These are phyloP conservation scores for Saccharomyces kudriavzevii DNA, from an alignment of 805 yeast genomes.

Conservation along the genomic window DNA sequence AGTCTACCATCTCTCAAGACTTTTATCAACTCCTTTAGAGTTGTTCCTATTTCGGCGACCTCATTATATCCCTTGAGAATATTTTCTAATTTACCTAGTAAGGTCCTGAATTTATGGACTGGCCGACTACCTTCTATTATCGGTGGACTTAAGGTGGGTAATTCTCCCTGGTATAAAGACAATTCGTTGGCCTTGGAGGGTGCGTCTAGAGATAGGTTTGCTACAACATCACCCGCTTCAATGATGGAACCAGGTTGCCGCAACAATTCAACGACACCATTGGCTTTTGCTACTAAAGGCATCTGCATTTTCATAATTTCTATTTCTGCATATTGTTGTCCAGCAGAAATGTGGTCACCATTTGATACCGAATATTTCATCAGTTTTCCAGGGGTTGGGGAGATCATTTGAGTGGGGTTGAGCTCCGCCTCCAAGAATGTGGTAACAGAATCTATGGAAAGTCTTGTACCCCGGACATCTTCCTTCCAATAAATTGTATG, in stretches of 20 bases:
- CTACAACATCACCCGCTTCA: constrained; percentile 93
- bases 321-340: constrained; percentile 95
- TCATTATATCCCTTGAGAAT: constrained; percentile 89
- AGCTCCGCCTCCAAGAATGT: constrained; percentile 90
- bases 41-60: constrained; percentile 83
- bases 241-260: constrained; percentile 97
- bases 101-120: constrained; percentile 57
- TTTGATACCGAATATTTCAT: constrained; percentile 88
- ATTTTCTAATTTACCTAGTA: constrained; percentile 57
- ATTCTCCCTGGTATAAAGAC: constrained; percentile 84
- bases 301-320: constrained; percentile 99
- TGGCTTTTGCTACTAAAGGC: constrained; percentile 91
- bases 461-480: constrained; percentile 89
- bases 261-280: constrained; percentile 83
- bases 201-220: constrained; percentile 89
- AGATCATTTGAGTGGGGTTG: constrained; percentile 96
- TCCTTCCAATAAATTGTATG: constrained; percentile 97
- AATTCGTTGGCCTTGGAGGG: constrained; percentile 97
- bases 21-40: constrained; percentile 63
- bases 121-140: constrained; percentile 76
- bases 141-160: constrained; percentile 84
- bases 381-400: constrained; percentile 98
- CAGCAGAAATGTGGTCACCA: constrained; percentile 87
- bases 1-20: constrained; percentile 70
- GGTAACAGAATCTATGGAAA: constrained; percentile 92